Evolutionary conservation across 2,329 filamentous ascomycete genomes (phyloP).

Genomic region (Fusarium longipes): DNA sequence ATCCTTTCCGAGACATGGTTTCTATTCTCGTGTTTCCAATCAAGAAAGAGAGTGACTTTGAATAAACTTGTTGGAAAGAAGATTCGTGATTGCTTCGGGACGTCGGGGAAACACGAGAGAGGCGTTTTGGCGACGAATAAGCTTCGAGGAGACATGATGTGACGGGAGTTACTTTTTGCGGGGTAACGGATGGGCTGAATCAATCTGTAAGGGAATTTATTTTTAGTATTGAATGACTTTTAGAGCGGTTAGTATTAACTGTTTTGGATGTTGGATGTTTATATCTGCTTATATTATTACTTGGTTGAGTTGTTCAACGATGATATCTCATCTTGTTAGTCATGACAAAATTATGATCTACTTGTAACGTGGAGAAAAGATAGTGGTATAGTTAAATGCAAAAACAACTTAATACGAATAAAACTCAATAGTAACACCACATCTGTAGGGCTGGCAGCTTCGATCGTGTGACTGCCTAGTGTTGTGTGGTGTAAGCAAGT

Average conservation of each 20-base stretch:
- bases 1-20: background rate
- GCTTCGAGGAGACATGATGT: background rate
- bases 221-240: slow-evolving; percentile 15
- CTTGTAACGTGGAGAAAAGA: background rate
- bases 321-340: background rate
- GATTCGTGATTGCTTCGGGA: background rate
- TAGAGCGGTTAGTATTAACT: background rate
- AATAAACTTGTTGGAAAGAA: background rate
- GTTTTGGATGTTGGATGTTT: background rate
- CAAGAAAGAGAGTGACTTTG: background rate
- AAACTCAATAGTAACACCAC: background rate
- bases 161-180: slow-evolving; percentile 21
- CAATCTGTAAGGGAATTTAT: slow-evolving; percentile 16
- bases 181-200: slow-evolving; percentile 22
- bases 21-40: slow-evolving; percentile 13
- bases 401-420: background rate
- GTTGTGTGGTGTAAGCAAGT: slow-evolving; percentile 22
- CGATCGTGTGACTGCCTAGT: slow-evolving; percentile 29
- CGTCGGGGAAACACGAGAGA: slow-evolving; percentile 24
- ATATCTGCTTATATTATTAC: background rate
- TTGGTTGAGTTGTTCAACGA: background rate
- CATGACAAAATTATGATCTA: background rate
- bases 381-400: background rate
- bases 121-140: slow-evolving; percentile 27
- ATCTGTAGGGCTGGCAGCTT: slow-evolving; percentile 28